phyloP scores from a whole-genome alignment of 2,329 filamentous ascomycete species.

The Aspergillus quadrilineatus region DNA sequence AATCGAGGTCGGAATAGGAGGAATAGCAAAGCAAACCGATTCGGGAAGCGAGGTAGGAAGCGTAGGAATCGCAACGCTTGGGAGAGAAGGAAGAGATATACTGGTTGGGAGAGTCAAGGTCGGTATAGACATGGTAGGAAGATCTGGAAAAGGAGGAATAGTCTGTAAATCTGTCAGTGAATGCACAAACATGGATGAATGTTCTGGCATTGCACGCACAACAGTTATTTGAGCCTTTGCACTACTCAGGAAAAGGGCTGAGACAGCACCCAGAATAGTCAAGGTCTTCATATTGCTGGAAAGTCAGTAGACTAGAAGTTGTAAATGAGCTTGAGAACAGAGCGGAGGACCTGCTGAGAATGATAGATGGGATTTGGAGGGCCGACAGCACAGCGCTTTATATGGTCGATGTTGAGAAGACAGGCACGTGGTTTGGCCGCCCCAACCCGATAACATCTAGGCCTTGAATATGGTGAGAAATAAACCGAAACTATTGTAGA shows the following conservation, averaged over 20 bases:
- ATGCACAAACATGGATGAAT: background rate
- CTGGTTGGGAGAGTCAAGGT: background rate
- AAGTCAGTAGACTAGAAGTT: background rate
- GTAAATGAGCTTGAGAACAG: background rate
- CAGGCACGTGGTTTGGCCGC: background rate
- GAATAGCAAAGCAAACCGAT: background rate
- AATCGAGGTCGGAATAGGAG: background rate
- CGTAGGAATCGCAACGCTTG: background rate
- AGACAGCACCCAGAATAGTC: slow-evolving; percentile 24
- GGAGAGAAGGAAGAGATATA: background rate
- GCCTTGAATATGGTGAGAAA: background rate
- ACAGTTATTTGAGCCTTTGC: slow-evolving; percentile 23
- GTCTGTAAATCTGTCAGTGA: slow-evolving; percentile 3
- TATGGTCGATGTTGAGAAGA: background rate
- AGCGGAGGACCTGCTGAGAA: background rate
- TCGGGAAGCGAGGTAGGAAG: background rate
- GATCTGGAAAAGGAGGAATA: background rate
- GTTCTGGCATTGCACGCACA: background rate
- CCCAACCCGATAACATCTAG: background rate
- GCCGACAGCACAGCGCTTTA: background rate
- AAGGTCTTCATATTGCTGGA: slow-evolving; percentile 29
- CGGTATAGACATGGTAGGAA: background rate
- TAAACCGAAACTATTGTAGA: background rate
- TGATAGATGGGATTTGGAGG: background rate
- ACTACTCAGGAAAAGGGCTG: slow-evolving; percentile 25